A percentile compares a stretch with the other conserved stretches of the same genome.
Conservation (phyloP, 306 rosid species). For the Erythrophleum fordii region DNA sequence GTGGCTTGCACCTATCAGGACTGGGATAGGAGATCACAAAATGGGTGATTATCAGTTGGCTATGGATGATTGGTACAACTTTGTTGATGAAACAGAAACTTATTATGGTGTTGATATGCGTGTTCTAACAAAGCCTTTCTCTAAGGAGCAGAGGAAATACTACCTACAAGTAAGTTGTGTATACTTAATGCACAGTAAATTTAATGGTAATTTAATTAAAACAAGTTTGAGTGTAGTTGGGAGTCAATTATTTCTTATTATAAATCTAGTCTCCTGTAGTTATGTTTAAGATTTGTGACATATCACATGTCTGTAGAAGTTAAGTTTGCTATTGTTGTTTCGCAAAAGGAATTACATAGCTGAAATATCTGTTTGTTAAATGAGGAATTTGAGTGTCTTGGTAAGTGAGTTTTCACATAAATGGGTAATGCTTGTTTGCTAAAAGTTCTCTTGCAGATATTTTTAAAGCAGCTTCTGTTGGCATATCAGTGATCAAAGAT, state of each 20-base stretch:
- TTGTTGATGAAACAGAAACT: slow-evolving; percentile 65
- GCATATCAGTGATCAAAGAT: slow-evolving; percentile 5
- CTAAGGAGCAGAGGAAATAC: slow-evolving; percentile 92
- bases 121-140: slow-evolving; percentile 71
- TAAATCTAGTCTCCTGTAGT: neutral
- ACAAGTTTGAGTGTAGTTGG: neutral
- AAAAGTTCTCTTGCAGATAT: neutral
- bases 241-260: neutral
- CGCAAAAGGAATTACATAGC: neutral
- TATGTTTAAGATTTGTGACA: slow-evolving; percentile 5
- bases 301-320: neutral
- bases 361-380: slow-evolving; percentile 5
- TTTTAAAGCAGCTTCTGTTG: neutral
- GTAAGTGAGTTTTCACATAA: neutral
- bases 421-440: neutral
- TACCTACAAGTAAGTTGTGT: slow-evolving; percentile 74
- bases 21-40: slow-evolving; percentile 74
- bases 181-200: slow-evolving; percentile 6
- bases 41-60: slow-evolving; percentile 61
- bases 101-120: slow-evolving; percentile 92
- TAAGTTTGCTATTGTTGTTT: slow-evolving; percentile 3
- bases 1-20: slow-evolving; percentile 93
- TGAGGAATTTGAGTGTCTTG: neutral
- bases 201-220: slow-evolving; percentile 1
- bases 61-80: slow-evolving; percentile 81